Base-by-base conservation (phyloP, 2,329 filamentous ascomycete species). In the Pseudogymnoascus sp. region DNA sequence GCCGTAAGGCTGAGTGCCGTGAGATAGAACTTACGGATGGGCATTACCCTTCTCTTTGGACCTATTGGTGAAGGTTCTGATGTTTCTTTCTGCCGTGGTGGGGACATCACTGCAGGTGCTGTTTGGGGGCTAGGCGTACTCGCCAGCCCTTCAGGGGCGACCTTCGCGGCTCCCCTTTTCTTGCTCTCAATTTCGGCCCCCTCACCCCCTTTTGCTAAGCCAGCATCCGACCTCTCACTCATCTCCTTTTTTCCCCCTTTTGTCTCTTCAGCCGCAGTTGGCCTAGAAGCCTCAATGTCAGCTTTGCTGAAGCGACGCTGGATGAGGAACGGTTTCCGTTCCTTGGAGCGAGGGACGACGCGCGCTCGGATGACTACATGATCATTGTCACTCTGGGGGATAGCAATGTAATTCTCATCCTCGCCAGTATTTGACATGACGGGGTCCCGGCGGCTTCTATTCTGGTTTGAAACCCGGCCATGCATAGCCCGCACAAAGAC, bases 291-390 rank as follows among this genome's bases (percentile, higher is more conserved):
- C 27, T 78, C 73, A 12, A 83, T 70, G 63, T 83, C 75, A 33
- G 59, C 37, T 42, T 31, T 61, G 40, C 39, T 45, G 63, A 85
- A 81, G 15, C 75, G 76, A 31, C 81, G 76, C 65, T 78, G 75
- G 15, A 86, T 73, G 0, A 79, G 66, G 65, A 83, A 78, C 1
- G 80, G 74, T 58, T 76, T 75, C 15, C 76, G 72, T 1, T 77
- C 74, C 4, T 73, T 69, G 15, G 70, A 68, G 36, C 71, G 72
- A 13, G 80, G 79, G 5, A 74, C 66, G 7, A 83, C 74, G 12
- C 76, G 72, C 2, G 78, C 79, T 13, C 78, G 75, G 58, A 82
- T 74, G 2, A 70, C 74, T 10, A 77, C 67, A 6, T 61, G 52
- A 8, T 63, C 62, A 18, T 59, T 42, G 1, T 59, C 42, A 18